Percentiles rank a stretch among this genome's conserved stretches.
Conservation (phyloP, 768 basidiomycete species). For the Leccinum truebloodii region DNA sequence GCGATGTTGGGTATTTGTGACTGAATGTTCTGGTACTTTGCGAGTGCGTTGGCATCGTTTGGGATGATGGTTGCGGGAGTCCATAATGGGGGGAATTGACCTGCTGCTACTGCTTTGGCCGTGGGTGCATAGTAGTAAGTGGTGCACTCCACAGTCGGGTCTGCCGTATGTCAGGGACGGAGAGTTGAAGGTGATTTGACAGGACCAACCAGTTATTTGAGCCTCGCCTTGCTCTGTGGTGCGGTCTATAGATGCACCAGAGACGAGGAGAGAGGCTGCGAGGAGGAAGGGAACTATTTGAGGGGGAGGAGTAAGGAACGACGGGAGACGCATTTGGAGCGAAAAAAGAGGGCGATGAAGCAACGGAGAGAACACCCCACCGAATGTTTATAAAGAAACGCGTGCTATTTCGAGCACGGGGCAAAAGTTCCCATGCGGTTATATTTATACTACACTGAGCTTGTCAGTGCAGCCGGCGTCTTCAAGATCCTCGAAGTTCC, state of each 20-base stretch:
- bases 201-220: constrained; percentile 36
- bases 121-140: constrained; percentile 44
- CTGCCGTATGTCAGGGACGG: constrained; percentile 18
- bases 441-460: neutral
- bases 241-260: constrained; percentile 25
- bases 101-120: constrained; percentile 26
- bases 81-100: constrained; percentile 48
- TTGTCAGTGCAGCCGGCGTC: no score
- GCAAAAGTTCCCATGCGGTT: neutral
- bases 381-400: neutral
- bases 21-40: constrained; percentile 45
- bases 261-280: constrained; percentile 6
- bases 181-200: neutral
- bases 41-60: constrained; percentile 43
- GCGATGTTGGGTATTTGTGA: constrained; percentile 48
- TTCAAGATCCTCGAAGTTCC: neutral
- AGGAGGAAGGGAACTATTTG: neutral
- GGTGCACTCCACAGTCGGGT: constrained; percentile 41
- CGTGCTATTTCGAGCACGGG: neutral
- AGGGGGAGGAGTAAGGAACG: constrained; percentile 16
- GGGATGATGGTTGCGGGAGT: constrained; percentile 43
- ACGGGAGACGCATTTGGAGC: constrained; percentile 20
- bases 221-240: constrained; percentile 39
- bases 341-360: neutral
- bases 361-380: neutral